A percentile compares a stretch with the other conserved stretches of the same genome.
Evolutionary conservation across 805 yeast genomes (phyloP).

Genomic region (Barnettozyma salicaria): DNA sequence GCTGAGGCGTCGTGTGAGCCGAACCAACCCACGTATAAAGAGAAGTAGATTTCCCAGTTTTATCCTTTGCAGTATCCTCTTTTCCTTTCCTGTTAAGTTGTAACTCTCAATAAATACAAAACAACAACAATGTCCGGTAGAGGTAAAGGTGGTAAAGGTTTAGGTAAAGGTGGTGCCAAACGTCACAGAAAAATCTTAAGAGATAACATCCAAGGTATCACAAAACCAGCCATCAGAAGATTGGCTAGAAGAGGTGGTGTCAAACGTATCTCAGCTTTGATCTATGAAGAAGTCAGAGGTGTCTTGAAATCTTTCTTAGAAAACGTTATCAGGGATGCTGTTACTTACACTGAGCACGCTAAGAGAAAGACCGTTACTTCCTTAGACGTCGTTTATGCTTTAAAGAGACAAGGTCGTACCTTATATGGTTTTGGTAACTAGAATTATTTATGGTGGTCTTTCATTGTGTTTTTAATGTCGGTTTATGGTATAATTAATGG

Average conservation of each 20-base stretch:
- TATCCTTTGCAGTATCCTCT: not conserved
- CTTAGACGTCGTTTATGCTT: slow-evolving; percentile 96
- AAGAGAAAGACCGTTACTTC: slow-evolving; percentile 99
- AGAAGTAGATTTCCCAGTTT: slow-evolving; percentile 2
- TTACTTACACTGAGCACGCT: slow-evolving; percentile 99
- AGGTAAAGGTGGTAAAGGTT: slow-evolving; percentile 99
- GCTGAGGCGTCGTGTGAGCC: too few relatives aligned
- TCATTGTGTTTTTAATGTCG: slow-evolving; percentile 18
- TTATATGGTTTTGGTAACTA: slow-evolving; percentile 99
- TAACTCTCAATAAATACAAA: slow-evolving; percentile 22
- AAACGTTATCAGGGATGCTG: slow-evolving; percentile 98
- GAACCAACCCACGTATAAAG: slow-evolving; percentile 2
- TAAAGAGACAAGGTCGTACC: slow-evolving; percentile 99
- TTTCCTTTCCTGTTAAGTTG: not conserved
- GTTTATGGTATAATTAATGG: slow-evolving; percentile 17
- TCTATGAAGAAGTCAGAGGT: slow-evolving; percentile 98
- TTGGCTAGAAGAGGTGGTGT: slow-evolving; percentile 99
- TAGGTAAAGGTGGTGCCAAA: slow-evolving; percentile 99
- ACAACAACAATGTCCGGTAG: slow-evolving; percentile 78
- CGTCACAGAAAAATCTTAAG: slow-evolving; percentile 99
- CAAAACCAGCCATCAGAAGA: slow-evolving; percentile 99
- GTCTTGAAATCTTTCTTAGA: slow-evolving; percentile 94
- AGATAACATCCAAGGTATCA: slow-evolving; percentile 99
- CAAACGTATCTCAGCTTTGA: slow-evolving; percentile 98
- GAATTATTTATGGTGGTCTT: slow-evolving; percentile 18